phyloP scores from a whole-genome alignment of 805 yeast species.

The Monosporozyma unispora region DNA sequence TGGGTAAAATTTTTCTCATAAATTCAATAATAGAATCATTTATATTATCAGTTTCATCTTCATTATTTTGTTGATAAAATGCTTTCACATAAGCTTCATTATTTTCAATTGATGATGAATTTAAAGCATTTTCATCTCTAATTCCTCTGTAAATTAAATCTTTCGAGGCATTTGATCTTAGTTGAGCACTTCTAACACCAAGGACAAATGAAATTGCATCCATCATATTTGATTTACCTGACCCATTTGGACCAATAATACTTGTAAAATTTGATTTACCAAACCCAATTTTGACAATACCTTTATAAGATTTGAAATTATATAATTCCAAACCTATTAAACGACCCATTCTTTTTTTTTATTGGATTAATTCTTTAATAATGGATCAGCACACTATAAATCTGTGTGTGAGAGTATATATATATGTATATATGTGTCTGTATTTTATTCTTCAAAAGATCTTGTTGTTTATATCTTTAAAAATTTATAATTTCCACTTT shows the following conservation, averaged over 20 bases:
- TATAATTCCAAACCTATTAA: constrained; percentile 65
- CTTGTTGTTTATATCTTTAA: too few relatives aligned
- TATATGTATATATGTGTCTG: too few relatives aligned
- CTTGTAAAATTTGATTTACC: constrained; percentile 80
- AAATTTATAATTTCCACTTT: too few relatives aligned
- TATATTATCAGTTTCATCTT: constrained; percentile 37
- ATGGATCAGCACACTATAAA: too few relatives aligned
- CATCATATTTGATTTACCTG: constrained; percentile 96
- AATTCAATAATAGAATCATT: constrained; percentile 37
- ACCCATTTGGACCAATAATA: constrained; percentile 96
- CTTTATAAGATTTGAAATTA: constrained; percentile 89
- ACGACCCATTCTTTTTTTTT: constrained; percentile 77
- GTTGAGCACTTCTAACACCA: constrained; percentile 67
- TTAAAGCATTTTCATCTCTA: constrained; percentile 19
- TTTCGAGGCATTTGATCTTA: constrained; percentile 62
- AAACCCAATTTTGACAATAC: constrained; percentile 66
- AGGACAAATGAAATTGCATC: constrained; percentile 94
- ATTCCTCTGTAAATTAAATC: constrained; percentile 78
- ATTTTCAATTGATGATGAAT: constrained; percentile 14
- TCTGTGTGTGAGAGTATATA: too few relatives aligned
- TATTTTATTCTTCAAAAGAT: too few relatives aligned
- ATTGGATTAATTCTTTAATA: too few relatives aligned
- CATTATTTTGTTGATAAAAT: constrained; percentile 49
- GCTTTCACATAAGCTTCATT: constrained; percentile 66
- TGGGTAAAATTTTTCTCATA: constrained; percentile 49